These are phyloP conservation scores for Verticillium zaregamsianum DNA, from an alignment of 2,329 filamentous ascomycete genomes.

Conservation along the genomic window DNA sequence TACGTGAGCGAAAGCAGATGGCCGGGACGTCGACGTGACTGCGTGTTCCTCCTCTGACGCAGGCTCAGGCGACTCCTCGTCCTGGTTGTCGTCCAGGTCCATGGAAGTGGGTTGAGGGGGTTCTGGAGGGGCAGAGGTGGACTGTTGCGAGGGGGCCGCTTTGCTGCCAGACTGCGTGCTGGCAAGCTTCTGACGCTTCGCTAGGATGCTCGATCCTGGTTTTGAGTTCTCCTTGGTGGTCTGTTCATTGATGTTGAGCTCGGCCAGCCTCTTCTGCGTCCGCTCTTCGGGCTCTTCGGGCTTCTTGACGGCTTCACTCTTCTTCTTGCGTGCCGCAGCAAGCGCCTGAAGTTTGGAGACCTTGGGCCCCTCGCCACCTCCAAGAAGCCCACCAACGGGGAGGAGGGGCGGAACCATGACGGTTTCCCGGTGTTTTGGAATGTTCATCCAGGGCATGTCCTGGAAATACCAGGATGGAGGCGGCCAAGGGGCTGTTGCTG, in stretches of 20 bases:
- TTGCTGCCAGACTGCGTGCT: slow-evolving; percentile 2
- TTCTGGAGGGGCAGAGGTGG: not conserved
- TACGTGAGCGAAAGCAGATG: slow-evolving; percentile 54
- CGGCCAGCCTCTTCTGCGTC: slow-evolving; percentile 24
- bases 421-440: slow-evolving; percentile 62
- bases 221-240: slow-evolving; percentile 14
- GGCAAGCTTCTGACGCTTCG: slow-evolving; percentile 17
- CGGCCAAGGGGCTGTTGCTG: slow-evolving; percentile 9
- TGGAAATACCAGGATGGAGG: slow-evolving; percentile 61
- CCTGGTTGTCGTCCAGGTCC: slow-evolving; percentile 4
- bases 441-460: slow-evolving; percentile 80
- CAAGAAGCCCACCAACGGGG: slow-evolving; percentile 67
- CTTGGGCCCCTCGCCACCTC: slow-evolving; percentile 67
- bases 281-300: slow-evolving; percentile 18
- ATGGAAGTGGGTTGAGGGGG: slow-evolving; percentile 1
- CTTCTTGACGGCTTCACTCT: slow-evolving; percentile 58
- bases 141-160: not conserved
- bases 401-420: slow-evolving; percentile 54
- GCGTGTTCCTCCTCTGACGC: not conserved
- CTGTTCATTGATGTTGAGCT: slow-evolving; percentile 16
- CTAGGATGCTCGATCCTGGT: slow-evolving; percentile 11
- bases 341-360: slow-evolving; percentile 88
- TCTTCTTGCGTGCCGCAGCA: slow-evolving; percentile 81
- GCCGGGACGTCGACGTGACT: slow-evolving; percentile 17
- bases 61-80: not conserved